Percentiles rank a stretch among this genome's conserved stretches.
Evolutionary conservation across 83 land plant species (phyloP).

Genomic region (Diphasiastrum complanatum): DNA sequence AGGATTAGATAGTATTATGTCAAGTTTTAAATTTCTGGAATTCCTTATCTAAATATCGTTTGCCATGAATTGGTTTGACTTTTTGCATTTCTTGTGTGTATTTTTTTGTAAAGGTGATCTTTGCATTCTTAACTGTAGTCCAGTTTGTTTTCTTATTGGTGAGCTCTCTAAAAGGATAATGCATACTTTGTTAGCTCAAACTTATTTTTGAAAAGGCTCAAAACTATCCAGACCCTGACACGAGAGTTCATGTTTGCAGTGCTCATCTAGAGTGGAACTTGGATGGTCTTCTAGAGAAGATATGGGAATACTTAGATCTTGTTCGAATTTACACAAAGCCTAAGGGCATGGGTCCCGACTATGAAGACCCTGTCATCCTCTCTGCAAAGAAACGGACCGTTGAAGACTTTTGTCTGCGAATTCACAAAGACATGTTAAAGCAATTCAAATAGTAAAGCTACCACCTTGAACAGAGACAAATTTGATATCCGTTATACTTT

Average conservation of each 20-base stretch:
- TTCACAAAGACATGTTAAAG: slow-evolving; percentile 97
- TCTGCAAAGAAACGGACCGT: slow-evolving; percentile 85
- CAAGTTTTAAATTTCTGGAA: no score
- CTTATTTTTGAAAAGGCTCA: background rate
- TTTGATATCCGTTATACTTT: no score
- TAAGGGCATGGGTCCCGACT: slow-evolving; percentile 95
- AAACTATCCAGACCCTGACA: background rate
- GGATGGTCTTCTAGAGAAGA: slow-evolving; percentile 91
- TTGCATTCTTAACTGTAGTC: no score
- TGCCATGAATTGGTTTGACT: background rate
- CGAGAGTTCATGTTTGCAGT: slow-evolving; percentile 32
- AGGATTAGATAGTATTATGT: no score
- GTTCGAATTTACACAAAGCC: slow-evolving; percentile 97
- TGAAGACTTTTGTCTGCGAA: slow-evolving; percentile 84
- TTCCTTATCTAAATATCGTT: no score
- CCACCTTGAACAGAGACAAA: no score
- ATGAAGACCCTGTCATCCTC: slow-evolving; percentile 97
- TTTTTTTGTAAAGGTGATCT: no score
- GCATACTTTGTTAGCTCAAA: no score
- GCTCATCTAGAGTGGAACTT: slow-evolving; percentile 99
- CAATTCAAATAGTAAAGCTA: slow-evolving; percentile 99
- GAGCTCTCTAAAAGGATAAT: no score
- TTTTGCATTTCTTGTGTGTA: no score
- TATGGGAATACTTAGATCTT: slow-evolving; percentile 90
- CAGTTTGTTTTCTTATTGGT: no score